Conservation (phyloP, 441 rosid genomes). For the Corymbia citriodora region DNA sequence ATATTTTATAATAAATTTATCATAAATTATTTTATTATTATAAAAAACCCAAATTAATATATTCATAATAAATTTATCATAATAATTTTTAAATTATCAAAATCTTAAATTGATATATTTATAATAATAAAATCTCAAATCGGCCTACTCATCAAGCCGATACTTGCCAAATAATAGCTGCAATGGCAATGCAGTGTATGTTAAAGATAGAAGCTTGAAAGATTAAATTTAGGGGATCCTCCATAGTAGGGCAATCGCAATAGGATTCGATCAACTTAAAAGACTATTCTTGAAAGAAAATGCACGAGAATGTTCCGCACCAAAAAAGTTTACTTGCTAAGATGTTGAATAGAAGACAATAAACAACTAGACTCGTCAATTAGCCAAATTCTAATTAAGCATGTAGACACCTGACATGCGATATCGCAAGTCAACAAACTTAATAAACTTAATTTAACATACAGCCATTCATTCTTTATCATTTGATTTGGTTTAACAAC, state of each 20-base stretch:
- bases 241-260: neutral
- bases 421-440: neutral
- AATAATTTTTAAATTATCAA: no score
- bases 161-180: constrained; percentile 72
- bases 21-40: no score
- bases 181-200: neutral
- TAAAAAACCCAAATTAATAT: no score
- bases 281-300: neutral
- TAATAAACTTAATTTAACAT: neutral
- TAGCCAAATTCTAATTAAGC: neutral
- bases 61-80: no score
- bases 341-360: neutral
- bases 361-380: neutral
- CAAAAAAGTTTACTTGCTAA: neutral
- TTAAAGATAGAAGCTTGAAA: neutral
- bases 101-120: no score
- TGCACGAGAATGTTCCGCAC: neutral
- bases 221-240: neutral
- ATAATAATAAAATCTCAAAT: no score
- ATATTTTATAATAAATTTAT: no score
- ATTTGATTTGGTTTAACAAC: neutral
- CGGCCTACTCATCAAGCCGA: constrained; percentile 74
- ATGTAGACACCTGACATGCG: fast-evolving
- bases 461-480: neutral
- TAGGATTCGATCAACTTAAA: neutral